Evolutionary conservation across 805 yeast genomes (phyloP), one percentile per base, ranked within the genome.

Genomic region (Danielia reshetovae): DNA sequence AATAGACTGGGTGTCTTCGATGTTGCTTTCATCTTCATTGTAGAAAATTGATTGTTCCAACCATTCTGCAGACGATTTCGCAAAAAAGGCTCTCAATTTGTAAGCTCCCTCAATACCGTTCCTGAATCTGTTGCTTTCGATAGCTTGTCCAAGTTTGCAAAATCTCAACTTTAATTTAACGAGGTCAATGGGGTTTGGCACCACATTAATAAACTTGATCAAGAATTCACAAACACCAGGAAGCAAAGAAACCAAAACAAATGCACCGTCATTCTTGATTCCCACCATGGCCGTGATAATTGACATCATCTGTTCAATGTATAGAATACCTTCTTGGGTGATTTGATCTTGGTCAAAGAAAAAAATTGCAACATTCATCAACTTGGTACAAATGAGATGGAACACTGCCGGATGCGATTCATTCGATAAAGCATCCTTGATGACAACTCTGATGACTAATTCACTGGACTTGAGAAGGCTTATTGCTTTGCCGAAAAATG

Each of bases 391-490:
- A 14, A 81, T 61, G 40, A 68, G 48, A 34, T 67, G 70, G 51
- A 72, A 72, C 10, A 78, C 70, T 17, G 66, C 63, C 9, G 87
- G 76, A 59, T 83, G 80, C 29, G 80, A 57, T 38, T 82, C 89
- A 19, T 71, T 60, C 10, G 83, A 76, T 28, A 87, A 56, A 2
- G 85, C 77, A 43, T 85, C 95, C 40, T 81, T 76, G 2, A 85
- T 74, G 27, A 78, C 75, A 29, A 85, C 93, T 41, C 94, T 68
- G 0, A 79, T 68, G 4, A 75, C 70, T 38, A 74, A 60, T 49
- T 69, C 75, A 17, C 62, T 63, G 9, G 76, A 68, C 8, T 70
- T 64, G 24, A 79, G 55, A 51, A 77, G 58, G 4, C 56, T 54
- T 32, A 77, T 62, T 38, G 79, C 79, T 41, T 61, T 73, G 33